Evolutionary conservation across 2,329 filamentous ascomycete species (phyloP).

Genomic region (Trichoderma pleuroti): DNA sequence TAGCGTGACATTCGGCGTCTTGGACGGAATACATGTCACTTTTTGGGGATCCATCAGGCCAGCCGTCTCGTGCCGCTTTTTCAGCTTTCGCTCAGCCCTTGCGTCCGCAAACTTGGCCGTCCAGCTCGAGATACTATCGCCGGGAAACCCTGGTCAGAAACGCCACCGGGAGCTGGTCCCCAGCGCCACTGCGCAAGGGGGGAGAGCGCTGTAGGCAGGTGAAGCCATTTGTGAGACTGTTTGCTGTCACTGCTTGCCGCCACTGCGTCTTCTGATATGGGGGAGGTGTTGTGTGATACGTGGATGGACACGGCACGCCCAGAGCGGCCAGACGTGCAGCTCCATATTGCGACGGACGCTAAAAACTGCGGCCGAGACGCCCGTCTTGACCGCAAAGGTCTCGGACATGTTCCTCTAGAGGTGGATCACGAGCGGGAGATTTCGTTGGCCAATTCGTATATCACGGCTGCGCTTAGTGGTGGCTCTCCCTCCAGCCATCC

Average conservation of each 20-base stretch:
- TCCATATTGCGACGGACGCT: background rate
- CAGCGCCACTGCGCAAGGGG: background rate
- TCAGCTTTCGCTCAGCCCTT: slow-evolving; percentile 2
- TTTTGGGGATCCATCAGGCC: background rate
- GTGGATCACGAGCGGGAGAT: background rate
- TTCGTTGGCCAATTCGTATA: slow-evolving; percentile 14
- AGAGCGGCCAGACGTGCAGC: background rate
- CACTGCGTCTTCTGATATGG: background rate
- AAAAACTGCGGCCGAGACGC: background rate
- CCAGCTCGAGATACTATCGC: background rate
- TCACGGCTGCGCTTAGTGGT: background rate
- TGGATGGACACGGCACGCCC: background rate
- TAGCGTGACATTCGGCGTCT: background rate
- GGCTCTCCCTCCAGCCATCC: background rate
- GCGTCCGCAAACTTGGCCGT: background rate
- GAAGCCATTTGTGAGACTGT: background rate
- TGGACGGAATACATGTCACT: background rate
- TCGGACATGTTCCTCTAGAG: background rate
- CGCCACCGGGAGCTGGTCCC: background rate
- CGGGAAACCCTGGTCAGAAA: background rate
- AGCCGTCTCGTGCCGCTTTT: background rate
- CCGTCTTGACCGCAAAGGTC: background rate
- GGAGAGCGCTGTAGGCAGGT: background rate
- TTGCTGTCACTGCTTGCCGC: background rate
- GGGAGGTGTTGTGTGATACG: background rate